Evolutionary conservation across 208 protist species (phyloP), one percentile per base, ranked within the genome.

Genomic region (Acanthamoeba culbertsoni): DNA sequence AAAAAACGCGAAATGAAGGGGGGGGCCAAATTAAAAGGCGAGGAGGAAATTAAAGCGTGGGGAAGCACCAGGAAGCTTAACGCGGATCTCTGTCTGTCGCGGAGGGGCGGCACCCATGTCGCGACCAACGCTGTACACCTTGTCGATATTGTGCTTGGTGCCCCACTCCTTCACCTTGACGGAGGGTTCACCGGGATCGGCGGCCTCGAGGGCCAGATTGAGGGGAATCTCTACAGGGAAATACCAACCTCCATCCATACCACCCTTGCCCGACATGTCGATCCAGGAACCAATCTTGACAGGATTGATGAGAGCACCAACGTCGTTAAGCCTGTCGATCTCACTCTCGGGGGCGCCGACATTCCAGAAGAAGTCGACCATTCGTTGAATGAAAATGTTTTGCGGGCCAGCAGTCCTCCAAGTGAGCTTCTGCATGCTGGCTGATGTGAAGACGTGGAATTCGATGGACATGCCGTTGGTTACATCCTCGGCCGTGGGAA

Each of bases 301-400:
- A 37, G 95, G 95, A 63, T 96, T 96, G 53, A 96, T 96, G 62
- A 96, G 92, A 40, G 94, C 91, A 37, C 95, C 95, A 12, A 96
- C 92, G 62, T 96, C 94, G 84, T 96, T 96, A 43, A 96, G 86
- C 53, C 89, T 73, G 35, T 96, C 95, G 40, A 96, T 96, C 57
- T 96, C 95, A 10, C 62, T 92, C 40, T 96, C 95, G 51, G 95
- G 95, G 18, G 95, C 95, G 91, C 95, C 95, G 46, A 96, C 95
- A 93, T 96, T 96, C 95, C 95, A 96, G 59, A 96, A 96, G 53
- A 96, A 96, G 55, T 96, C 95, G 18, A 96, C 95, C 95, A 96
- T 96, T 77, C 94, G 95, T 93, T 96, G 95, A 51, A 96, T 96
- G 46, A 96, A 96, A 33, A 95, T 93, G 75, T 86, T 94, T 62